These are phyloP conservation scores for Fonsecaea pugnacius DNA, from an alignment of 2,329 filamentous ascomycete species.

Conservation along the genomic window DNA sequence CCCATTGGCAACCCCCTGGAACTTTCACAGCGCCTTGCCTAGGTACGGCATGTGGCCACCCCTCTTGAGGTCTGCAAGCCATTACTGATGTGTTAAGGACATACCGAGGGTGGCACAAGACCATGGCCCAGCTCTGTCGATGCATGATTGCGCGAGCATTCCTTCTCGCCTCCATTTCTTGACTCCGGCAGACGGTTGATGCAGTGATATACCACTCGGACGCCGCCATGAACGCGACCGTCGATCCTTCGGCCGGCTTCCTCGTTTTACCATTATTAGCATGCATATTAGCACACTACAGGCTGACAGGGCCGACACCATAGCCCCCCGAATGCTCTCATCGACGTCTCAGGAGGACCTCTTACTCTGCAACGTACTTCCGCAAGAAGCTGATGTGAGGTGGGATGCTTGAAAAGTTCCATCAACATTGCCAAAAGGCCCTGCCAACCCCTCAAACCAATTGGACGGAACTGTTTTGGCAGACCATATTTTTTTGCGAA, in stretches of 20 bases:
- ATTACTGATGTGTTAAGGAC: background rate
- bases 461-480: constrained; percentile 7
- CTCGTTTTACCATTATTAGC: constrained; percentile 10
- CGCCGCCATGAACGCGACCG: constrained; percentile 18
- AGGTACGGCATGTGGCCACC: background rate
- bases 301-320: constrained; percentile 15
- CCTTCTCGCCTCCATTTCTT: background rate
- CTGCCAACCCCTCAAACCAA: constrained; percentile 8
- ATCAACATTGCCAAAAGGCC: constrained; percentile 11
- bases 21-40: constrained; percentile 7
- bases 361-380: constrained; percentile 19
- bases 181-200: background rate
- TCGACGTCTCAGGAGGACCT: background rate
- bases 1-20: constrained; percentile 6
- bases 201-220: constrained; percentile 8
- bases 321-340: background rate
- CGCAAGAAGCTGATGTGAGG: constrained; percentile 10
- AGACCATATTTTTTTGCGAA: constrained; percentile 5
- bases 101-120: background rate
- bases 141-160: constrained; percentile 3
- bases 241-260: constrained; percentile 25
- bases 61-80: background rate
- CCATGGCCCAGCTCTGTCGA: background rate
- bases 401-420: constrained; percentile 13
- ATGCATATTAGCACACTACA: constrained; percentile 3